Evolutionary conservation across 768 basidiomycete species (phyloP).

Genomic region (Leccinellum albellum): DNA sequence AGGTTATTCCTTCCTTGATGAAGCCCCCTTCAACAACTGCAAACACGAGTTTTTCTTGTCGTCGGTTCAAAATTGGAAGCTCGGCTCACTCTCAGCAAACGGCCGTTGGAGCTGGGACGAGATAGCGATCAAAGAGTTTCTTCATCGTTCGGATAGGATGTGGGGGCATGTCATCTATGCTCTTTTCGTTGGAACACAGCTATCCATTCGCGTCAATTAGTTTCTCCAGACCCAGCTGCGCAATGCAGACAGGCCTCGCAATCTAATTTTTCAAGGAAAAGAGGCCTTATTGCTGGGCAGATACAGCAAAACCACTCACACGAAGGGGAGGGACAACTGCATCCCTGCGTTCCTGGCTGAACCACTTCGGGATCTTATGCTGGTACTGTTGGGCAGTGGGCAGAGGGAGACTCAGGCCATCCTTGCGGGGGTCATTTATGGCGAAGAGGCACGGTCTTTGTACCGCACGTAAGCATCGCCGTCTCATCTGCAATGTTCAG

Average conservation of each 20-base stretch:
- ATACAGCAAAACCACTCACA: conserved; percentile 6
- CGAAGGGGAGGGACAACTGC: background rate
- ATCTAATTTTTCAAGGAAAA: background rate
- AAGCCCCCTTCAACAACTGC: background rate
- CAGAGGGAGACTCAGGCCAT: conserved; percentile 5
- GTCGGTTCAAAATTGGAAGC: background rate
- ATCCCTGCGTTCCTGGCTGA: background rate
- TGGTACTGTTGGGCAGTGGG: background rate
- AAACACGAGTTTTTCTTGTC: background rate
- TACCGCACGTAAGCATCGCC: background rate
- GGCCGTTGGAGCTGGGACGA: background rate
- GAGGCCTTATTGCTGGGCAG: background rate
- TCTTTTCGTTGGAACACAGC: conserved; percentile 1
- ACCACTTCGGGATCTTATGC: background rate
- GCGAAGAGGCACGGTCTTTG: background rate
- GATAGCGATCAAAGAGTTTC: background rate
- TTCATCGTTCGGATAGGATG: background rate
- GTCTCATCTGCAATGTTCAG: too few species aligned
- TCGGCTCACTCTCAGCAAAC: background rate
- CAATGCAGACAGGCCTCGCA: background rate
- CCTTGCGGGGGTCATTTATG: background rate
- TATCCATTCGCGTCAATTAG: background rate
- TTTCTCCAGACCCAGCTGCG: conserved; percentile 6
- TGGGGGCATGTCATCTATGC: background rate
- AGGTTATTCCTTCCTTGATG: background rate